Base-by-base conservation (phyloP, 257 asterid species). In the Petunia secreta region DNA sequence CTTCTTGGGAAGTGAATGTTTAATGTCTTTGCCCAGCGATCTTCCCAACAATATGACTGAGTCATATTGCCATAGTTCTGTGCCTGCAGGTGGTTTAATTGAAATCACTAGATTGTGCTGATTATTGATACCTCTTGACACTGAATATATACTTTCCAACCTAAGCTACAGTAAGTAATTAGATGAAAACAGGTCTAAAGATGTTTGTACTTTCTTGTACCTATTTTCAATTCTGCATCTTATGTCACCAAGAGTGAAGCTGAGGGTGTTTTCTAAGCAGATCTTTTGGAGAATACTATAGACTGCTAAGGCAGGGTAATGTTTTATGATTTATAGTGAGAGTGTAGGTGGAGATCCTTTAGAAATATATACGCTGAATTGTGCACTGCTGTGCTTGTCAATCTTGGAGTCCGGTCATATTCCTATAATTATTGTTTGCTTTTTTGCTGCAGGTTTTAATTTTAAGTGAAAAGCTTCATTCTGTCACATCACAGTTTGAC, bases 401-500 rank as follows among this genome's bases (percentile, higher is more conserved):
- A 0, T 67, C 75, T 67, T 67, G 77, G 34, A 71, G 60, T 71
- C 11, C 9, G 4, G 60, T 43, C 34, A 48, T 71, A 71, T 71
- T 9, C 34, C 0, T n/a, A 71, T 71, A 48, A 25, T 50, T 11
- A 50, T 62, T 48, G 25, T 48, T 79, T 77, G 66, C 43, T 50
- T 55, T 78, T 80, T 63, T 39, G 55, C 14, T 81, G 78, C 90
- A 95, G 99, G 96, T 96, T 65, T 82, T 96, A 82, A 96, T 96
- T 85, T 85, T 92, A 84, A 90, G 99, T 58, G 98, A 96, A 87
- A 96, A 89, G 87, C 97, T 94, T 79, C 97, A 91, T 81, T 86
- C 91, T 15, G 98, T 94, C 75, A 89, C 99, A 46, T 94, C 98
- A 46, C 90, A 89, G 82, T 96, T 94, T 83, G 99, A 96, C 85